A percentile compares a stretch with the other conserved stretches of the same genome.
These are phyloP conservation scores for Onygenales sp. DNA, from an alignment of 2,329 filamentous ascomycete species.

Conservation along the genomic window DNA sequence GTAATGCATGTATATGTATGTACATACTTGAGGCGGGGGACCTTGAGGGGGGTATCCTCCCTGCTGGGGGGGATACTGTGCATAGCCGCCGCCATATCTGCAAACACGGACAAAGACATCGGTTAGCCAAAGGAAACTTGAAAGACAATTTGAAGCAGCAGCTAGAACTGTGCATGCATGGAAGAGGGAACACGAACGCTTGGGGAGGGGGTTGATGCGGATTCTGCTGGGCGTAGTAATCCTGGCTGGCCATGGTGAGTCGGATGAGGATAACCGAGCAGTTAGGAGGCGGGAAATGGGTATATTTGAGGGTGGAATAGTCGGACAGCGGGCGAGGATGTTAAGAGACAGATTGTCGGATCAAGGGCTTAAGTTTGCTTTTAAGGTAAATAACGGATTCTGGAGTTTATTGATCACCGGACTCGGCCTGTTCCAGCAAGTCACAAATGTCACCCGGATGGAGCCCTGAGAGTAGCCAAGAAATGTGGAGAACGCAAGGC, in stretches of 20 bases:
- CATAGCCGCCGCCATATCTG: constrained; percentile 16
- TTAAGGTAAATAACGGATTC: too few species aligned
- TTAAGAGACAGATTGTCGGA: too few species aligned
- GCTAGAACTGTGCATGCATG: constrained; percentile 8
- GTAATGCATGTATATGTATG: neutral
- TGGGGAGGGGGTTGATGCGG: constrained; percentile 14
- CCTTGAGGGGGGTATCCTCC: constrained; percentile 21
- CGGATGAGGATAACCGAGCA: too few species aligned
- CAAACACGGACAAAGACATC: neutral
- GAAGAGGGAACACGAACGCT: constrained; percentile 14
- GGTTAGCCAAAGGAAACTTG: constrained; percentile 19
- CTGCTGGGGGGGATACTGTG: constrained; percentile 9
- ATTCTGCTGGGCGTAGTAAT: constrained; percentile 23
- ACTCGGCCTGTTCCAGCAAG: too few species aligned
- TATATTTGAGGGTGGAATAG: too few species aligned
- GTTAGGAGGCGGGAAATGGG: too few species aligned
- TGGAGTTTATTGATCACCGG: too few species aligned
- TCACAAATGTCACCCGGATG: too few species aligned
- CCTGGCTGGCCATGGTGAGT: constrained; percentile 31
- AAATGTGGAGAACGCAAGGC: too few species aligned
- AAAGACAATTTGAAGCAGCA: constrained; percentile 18
- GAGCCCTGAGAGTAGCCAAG: too few species aligned
- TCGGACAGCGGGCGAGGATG: too few species aligned
- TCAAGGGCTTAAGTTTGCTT: too few species aligned
- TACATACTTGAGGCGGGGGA: constrained; percentile 21